A percentile compares a stretch with the other conserved stretches of the same genome.
Conservation (phyloP, 148 eudicot genomes). For the Camellia lanceoleosa region DNA sequence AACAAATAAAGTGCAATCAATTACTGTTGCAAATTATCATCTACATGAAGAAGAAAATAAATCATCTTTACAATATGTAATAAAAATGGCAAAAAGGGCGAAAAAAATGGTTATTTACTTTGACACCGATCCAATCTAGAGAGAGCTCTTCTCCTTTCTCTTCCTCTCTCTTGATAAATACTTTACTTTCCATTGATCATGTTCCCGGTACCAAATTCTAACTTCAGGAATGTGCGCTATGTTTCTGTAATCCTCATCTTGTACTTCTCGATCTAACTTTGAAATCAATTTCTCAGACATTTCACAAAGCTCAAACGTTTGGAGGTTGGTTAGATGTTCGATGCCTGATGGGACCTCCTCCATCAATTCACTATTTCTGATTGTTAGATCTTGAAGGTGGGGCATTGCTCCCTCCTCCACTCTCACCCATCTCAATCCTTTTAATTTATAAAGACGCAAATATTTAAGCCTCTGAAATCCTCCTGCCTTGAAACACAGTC, state of each 20-base stretch:
- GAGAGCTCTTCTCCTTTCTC: too few species aligned
- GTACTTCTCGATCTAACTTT: neutral
- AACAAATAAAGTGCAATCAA: too few species aligned
- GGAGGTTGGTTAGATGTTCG: neutral
- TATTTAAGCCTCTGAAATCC: conserved; percentile 12
- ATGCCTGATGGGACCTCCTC: neutral
- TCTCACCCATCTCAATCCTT: neutral
- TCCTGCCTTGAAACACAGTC: conserved; percentile 1
- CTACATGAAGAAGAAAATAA: too few species aligned
- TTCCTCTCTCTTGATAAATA: too few species aligned
- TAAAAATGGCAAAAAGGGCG: too few species aligned
- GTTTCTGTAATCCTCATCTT: neutral
- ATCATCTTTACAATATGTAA: too few species aligned
- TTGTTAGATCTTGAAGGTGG: neutral
- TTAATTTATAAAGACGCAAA: neutral
- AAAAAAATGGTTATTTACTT: too few species aligned
- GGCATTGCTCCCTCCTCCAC: conserved; percentile 25
- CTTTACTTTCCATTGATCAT: too few species aligned
- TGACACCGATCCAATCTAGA: too few species aligned
- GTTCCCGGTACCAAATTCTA: too few species aligned
- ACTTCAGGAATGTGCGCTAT: neutral
- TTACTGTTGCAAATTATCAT: too few species aligned
- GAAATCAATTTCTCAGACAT: neutral
- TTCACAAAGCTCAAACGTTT: too few species aligned
- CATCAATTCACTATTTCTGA: neutral